Evolutionary conservation across 257 asterid genomes (phyloP).

Genomic region (Leptodermis oblonga): DNA sequence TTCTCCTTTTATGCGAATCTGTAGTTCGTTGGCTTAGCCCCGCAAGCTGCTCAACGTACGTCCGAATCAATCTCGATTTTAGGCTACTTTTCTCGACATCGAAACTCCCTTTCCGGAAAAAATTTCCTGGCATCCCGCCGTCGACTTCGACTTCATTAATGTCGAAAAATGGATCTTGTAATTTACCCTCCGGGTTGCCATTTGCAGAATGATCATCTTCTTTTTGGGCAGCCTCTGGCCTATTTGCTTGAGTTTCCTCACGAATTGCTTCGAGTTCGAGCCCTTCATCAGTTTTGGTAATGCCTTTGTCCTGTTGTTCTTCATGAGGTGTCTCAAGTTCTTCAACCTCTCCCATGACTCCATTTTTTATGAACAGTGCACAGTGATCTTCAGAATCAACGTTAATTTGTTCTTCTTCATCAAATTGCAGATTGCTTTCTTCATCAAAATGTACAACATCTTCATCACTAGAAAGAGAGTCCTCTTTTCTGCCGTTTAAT

Average conservation of each 20-base stretch:
- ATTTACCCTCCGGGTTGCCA: no score
- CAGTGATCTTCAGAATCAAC: not conserved
- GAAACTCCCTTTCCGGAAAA: not conserved
- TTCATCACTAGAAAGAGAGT: not conserved
- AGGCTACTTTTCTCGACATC: not conserved
- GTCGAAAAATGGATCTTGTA: no score
- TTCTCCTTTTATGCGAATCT: not conserved
- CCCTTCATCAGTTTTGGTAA: not conserved
- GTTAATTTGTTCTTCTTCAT: constrained; percentile 4
- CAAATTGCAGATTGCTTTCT: not conserved
- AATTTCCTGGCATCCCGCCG: no score
- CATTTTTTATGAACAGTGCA: not conserved
- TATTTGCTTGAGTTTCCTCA: not conserved
- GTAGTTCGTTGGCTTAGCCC: not conserved
- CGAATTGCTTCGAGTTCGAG: not conserved
- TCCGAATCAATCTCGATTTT: not conserved
- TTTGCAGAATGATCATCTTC: not conserved
- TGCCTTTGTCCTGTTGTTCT: not conserved
- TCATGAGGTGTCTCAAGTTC: not conserved
- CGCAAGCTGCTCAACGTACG: not conserved
- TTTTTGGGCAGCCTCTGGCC: not conserved
- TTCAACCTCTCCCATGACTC: not conserved
- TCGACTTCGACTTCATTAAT: no score
- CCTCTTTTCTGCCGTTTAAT: constrained; percentile 14
- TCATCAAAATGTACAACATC: not conserved